A percentile compares a stretch with the other conserved stretches of the same genome.
Conservation (phyloP, 1,284 basidiomycete species). For the Kwoniella shivajii region DNA sequence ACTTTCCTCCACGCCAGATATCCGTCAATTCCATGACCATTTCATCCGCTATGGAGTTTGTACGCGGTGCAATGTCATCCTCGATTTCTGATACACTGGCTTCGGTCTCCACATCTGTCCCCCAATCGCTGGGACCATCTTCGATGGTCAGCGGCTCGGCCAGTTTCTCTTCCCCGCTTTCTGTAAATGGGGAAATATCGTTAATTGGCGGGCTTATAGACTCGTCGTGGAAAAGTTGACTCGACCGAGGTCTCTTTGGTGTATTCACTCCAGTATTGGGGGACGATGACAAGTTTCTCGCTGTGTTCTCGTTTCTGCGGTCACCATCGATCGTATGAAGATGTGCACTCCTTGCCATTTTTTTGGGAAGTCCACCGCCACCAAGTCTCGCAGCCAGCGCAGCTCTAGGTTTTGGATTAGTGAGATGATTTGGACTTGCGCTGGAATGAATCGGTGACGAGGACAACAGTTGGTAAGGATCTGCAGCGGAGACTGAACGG, state of each 20-base stretch:
- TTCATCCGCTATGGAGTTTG: neutral
- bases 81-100: slow-evolving; percentile 18
- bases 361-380: slow-evolving; percentile 6
- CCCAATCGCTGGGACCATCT: slow-evolving; percentile 22
- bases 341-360: slow-evolving; percentile 41
- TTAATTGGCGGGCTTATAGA: neutral
- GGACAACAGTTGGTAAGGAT: slow-evolving; percentile 1
- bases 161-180: neutral
- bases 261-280: too few species aligned
- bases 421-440: neutral
- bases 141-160: slow-evolving; percentile 1
- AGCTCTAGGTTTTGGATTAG: slow-evolving; percentile 8
- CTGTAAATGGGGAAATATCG: slow-evolving; percentile 7
- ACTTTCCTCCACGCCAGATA: neutral
- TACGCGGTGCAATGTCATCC: slow-evolving; percentile 7
- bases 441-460: neutral
- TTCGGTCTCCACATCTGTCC: slow-evolving; percentile 21
- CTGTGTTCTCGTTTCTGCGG: too few species aligned
- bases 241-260: neutral
- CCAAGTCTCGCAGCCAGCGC: slow-evolving; percentile 6
- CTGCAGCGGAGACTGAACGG: slow-evolving; percentile 22
- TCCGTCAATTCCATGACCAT: neutral
- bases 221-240: neutral
- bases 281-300: too few species aligned
- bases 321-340: slow-evolving; percentile 43